Percentiles rank a stretch among this genome's conserved stretches.
Evolutionary conservation across 2,329 filamentous ascomycete species (phyloP).

Genomic region (Beauveria sp.): DNA sequence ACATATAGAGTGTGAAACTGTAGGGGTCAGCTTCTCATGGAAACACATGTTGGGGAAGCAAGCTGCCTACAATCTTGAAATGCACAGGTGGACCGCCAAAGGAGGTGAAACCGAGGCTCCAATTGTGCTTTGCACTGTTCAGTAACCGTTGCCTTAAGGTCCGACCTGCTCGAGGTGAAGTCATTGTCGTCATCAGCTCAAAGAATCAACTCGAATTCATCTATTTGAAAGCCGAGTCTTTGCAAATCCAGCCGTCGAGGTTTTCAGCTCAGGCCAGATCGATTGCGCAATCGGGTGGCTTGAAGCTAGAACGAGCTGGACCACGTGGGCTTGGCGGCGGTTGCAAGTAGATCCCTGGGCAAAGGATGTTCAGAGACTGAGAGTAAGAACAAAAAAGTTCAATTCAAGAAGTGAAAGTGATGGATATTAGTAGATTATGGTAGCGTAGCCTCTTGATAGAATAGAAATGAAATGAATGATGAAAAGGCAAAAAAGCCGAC

Average conservation of each 20-base stretch:
- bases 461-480: neutral
- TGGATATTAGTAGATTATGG: conserved; percentile 5
- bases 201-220: neutral
- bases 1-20: conserved; percentile 56
- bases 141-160: neutral
- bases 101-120: conserved; percentile 56
- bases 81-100: conserved; percentile 65
- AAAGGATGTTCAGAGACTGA: neutral
- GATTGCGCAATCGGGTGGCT: conserved; percentile 1
- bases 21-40: neutral
- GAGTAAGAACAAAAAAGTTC: neutral
- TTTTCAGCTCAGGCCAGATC: neutral
- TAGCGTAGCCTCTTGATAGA: neutral
- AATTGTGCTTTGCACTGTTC: conserved; percentile 26
- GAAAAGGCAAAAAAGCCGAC: neutral
- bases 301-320: neutral
- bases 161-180: neutral
- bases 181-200: neutral
- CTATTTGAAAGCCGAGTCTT: neutral
- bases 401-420: neutral
- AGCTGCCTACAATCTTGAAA: conserved; percentile 51
- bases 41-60: neutral
- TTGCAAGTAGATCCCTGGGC: neutral
- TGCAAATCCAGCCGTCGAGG: neutral
- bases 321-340: conserved; percentile 9